These are phyloP conservation scores for Goffeauzyma gilvescens DNA, from an alignment of 768 basidiomycete species.

Conservation along the genomic window DNA sequence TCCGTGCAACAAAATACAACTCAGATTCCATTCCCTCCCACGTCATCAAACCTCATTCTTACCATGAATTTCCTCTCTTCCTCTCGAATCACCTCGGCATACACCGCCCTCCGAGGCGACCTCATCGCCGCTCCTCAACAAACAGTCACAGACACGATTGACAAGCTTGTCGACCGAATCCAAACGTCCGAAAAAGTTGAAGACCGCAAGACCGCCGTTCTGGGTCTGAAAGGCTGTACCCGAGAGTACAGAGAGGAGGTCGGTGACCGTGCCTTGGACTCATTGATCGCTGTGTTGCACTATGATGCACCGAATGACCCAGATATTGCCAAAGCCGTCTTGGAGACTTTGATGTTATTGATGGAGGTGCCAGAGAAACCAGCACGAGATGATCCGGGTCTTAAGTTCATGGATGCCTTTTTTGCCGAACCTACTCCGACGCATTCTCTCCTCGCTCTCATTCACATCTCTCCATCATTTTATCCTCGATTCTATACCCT, in stretches of 20 bases:
- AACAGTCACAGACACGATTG: slow-evolving; percentile 64
- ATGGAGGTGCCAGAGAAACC: slow-evolving; percentile 49
- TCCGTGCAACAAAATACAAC: too few species aligned
- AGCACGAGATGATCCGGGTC: slow-evolving; percentile 49
- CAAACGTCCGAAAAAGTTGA: slow-evolving; percentile 75
- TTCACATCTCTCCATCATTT: slow-evolving; percentile 53
- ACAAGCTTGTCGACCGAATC: slow-evolving; percentile 68
- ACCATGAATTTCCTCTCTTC: slow-evolving; percentile 25
- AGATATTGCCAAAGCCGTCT: slow-evolving; percentile 75
- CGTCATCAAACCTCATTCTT: too few species aligned
- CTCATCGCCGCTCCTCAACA: slow-evolving; percentile 44
- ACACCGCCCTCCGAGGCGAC: slow-evolving; percentile 30
- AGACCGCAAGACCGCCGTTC: slow-evolving; percentile 80
- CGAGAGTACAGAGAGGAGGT: slow-evolving; percentile 84
- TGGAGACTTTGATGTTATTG: slow-evolving; percentile 71
- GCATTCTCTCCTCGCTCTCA: slow-evolving; percentile 56
- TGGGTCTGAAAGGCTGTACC: slow-evolving; percentile 76
- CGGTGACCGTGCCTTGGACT: slow-evolving; percentile 53
- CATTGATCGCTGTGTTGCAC: slow-evolving; percentile 60
- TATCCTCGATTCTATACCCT: slow-evolving; percentile 69
- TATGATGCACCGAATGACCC: slow-evolving; percentile 78
- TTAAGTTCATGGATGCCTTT: slow-evolving; percentile 63
- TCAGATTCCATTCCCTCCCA: too few species aligned
- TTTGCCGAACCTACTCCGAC: slow-evolving; percentile 41
- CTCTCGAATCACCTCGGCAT: slow-evolving; percentile 25